Base-by-base conservation (phyloP, 1,284 basidiomycete species). In the Malassezia arunalokei region DNA sequence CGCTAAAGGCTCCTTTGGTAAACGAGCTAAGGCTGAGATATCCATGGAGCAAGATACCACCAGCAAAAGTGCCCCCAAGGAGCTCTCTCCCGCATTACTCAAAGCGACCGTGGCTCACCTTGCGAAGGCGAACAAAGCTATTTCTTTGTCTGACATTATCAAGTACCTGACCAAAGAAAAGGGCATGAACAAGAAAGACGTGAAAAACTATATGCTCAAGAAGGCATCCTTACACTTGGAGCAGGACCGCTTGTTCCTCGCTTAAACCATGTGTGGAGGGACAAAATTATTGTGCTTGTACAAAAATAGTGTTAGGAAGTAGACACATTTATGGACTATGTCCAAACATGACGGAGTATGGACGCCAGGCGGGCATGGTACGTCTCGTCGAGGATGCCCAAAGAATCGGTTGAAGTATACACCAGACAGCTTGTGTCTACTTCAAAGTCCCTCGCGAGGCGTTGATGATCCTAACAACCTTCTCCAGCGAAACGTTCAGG, bases 381-480 rank as follows among this genome's bases (percentile, higher is more conserved):
- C 20, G 4, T 24, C 20, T 24, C 20, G 20, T 24, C 20, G 20
- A 24, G 4, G 20, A 24, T 2, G 4, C 20, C 4, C 20, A 24
- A 24, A 24, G 20, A 24, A 24, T 24, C 20, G 17, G 6, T 15
- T 20, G n/a, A 40, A 40, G 30, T 29, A 47, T n/a, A 1, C 35
- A 5, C 9, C 27, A 5, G n/a, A 53, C n/a, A 20, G 31, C 15
- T 38, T 53, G 45, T 32, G 24, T 6, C 9, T 53, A 29, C 24
- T 53, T 4, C 27, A 40, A 11, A 53, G 45, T 35, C 51, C 51
- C 3, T 47, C 51, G n/a, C 31, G 51, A 7, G 51, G 51, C 3
- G 6, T 47, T 8, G 51, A 53, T 17, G 12, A 20, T 27, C 12
- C 40, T 28, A 11, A 5, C 11, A 48, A 46, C 12, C 28, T 53